These are phyloP conservation scores for Fomitopsis serialis DNA, from an alignment of 768 basidiomycete species.

Conservation along the genomic window DNA sequence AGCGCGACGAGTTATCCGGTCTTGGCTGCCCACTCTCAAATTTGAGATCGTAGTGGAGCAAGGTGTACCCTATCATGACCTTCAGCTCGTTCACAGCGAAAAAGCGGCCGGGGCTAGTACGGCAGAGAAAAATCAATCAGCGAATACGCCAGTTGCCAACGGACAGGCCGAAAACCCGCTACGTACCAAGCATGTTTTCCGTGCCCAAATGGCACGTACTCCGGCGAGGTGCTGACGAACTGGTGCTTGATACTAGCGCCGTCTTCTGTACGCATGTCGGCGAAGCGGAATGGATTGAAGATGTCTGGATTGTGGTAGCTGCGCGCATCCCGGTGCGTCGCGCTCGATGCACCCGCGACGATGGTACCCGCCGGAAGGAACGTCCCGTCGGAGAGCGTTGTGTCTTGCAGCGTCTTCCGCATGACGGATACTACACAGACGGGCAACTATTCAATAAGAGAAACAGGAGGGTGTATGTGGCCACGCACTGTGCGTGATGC, in stretches of 20 bases:
- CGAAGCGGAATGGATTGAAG: constrained; percentile 48
- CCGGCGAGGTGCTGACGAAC: constrained; percentile 25
- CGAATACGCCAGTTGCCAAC: too few species aligned
- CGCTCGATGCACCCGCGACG: constrained; percentile 10
- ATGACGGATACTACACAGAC: constrained; percentile 18
- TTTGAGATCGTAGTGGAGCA: constrained; percentile 35
- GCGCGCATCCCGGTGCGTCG: constrained; percentile 20
- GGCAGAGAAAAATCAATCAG: background rate
- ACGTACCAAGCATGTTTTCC: constrained; percentile 26
- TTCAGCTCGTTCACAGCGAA: constrained; percentile 38
- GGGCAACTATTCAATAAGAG: background rate
- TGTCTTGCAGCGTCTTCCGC: constrained; percentile 24
- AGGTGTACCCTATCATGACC: constrained; percentile 18
- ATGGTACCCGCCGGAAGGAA: constrained; percentile 19
- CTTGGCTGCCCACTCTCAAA: constrained; percentile 7
- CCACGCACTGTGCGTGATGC: constrained; percentile 22
- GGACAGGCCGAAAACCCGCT: constrained; percentile 1
- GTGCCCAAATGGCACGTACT: constrained; percentile 23
- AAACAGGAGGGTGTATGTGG: background rate
- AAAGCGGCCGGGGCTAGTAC: constrained; percentile 35
- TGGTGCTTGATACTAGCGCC: constrained; percentile 29
- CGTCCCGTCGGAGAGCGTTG: constrained; percentile 31
- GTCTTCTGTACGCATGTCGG: constrained; percentile 30
- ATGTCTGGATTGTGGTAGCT: constrained; percentile 15
- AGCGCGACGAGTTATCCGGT: constrained; percentile 13